Evolutionary conservation across 345 rosid genomes (phyloP).

Genomic region (Cardiospermum halicacabum): DNA sequence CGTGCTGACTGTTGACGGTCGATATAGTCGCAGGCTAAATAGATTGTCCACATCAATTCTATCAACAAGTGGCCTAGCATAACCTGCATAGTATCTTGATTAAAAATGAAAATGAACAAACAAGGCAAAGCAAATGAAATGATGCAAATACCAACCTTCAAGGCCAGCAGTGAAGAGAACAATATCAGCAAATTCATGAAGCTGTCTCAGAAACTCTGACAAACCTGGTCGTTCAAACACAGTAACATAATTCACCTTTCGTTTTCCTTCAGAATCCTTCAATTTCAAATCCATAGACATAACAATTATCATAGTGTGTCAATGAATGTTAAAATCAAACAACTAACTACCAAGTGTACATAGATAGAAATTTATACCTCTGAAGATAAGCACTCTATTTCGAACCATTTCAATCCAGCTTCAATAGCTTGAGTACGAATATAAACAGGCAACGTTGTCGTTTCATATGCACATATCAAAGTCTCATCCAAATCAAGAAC

Average conservation of each 20-base stretch:
- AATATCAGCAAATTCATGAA: slow-evolving; percentile 46
- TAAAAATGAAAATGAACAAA: background rate
- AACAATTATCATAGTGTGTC: background rate
- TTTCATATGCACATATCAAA: slow-evolving; percentile 57
- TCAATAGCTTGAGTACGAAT: slow-evolving; percentile 43
- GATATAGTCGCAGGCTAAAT: slow-evolving; percentile 46
- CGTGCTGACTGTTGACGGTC: slow-evolving; percentile 62
- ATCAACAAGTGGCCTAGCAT: slow-evolving; percentile 59
- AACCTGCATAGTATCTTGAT: slow-evolving; percentile 29
- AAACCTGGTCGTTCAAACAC: slow-evolving; percentile 64
- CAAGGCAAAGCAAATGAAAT: background rate
- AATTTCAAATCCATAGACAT: slow-evolving; percentile 6
- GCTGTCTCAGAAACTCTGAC: slow-evolving; percentile 41
- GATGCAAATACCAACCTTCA: slow-evolving; percentile 34
- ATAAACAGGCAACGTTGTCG: slow-evolving; percentile 41
- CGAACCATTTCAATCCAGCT: slow-evolving; percentile 62
- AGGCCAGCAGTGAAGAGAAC: slow-evolving; percentile 58
- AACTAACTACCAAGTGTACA: background rate
- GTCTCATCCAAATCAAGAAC: slow-evolving; percentile 75
- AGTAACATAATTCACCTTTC: slow-evolving; percentile 38
- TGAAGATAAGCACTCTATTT: slow-evolving; percentile 47
- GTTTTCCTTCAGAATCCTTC: slow-evolving; percentile 47
- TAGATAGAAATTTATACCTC: slow-evolving; percentile 13
- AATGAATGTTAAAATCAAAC: background rate
- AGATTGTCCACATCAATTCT: slow-evolving; percentile 43